These are phyloP conservation scores for Penicillium sp. DNA, from an alignment of 2,329 filamentous ascomycete genomes.

Conservation along the genomic window DNA sequence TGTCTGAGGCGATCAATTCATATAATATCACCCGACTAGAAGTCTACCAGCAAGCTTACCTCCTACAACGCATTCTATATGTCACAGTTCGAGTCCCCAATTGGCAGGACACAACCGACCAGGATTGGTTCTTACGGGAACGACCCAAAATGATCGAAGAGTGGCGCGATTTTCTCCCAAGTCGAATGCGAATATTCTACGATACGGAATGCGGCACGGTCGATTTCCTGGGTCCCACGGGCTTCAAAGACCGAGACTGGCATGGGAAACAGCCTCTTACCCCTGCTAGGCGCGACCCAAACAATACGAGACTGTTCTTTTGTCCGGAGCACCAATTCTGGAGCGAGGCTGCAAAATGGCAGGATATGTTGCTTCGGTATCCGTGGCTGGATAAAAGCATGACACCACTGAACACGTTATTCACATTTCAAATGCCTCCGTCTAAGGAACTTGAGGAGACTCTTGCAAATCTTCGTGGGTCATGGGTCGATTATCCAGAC, in stretches of 20 bases:
- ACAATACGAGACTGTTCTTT: conserved; percentile 12
- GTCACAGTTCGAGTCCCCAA: background rate
- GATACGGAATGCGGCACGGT: conserved; percentile 42
- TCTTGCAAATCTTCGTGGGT: conserved; percentile 16
- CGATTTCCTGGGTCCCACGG: conserved; percentile 31
- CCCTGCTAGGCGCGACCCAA: conserved; percentile 10
- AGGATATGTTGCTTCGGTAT: conserved; percentile 4
- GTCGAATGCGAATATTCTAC: conserved; percentile 33
- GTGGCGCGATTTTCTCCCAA: conserved; percentile 50
- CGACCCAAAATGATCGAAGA: conserved; percentile 50
- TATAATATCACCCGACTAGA: conserved; percentile 35
- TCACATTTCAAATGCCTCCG: conserved; percentile 8
- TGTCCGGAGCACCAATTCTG: background rate
- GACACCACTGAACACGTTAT: conserved; percentile 13
- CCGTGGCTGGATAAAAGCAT: conserved; percentile 8
- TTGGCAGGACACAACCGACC: conserved; percentile 13
- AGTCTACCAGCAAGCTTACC: conserved; percentile 30
- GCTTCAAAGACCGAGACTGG: conserved; percentile 15
- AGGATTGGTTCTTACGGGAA: conserved; percentile 32
- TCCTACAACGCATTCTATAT: conserved; percentile 16
- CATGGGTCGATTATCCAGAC: conserved; percentile 9
- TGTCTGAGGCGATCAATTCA: conserved; percentile 31
- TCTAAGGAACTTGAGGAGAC: conserved; percentile 1
- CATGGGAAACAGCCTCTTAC: background rate
- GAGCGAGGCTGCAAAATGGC: conserved; percentile 14